Evolutionary conservation across 306 rosid species (phyloP).

Genomic region (Spatholobus suberectus): DNA sequence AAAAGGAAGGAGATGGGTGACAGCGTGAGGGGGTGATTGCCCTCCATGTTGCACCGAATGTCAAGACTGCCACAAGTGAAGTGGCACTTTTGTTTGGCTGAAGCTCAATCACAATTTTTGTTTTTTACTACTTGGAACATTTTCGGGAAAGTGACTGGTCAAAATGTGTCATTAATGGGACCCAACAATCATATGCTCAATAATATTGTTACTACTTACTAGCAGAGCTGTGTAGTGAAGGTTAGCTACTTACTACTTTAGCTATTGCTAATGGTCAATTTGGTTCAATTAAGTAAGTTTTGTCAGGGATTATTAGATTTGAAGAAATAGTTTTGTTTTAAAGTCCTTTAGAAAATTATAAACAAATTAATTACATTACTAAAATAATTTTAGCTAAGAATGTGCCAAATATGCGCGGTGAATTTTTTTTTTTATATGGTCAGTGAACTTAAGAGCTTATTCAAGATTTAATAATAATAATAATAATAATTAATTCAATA

Average conservation of each 20-base stretch:
- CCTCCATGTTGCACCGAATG: slow-evolving; percentile 39
- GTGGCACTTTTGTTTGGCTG: neutral
- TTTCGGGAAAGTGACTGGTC: slow-evolving; percentile 40
- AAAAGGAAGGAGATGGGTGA: slow-evolving; percentile 44
- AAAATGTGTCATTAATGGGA: slow-evolving; percentile 36
- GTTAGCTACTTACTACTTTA: neutral
- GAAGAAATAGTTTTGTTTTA: neutral
- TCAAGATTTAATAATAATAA: too few relatives aligned
- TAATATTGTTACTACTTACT: neutral
- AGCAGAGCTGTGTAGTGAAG: neutral
- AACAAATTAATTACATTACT: too few relatives aligned
- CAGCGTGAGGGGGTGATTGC: slow-evolving; percentile 42
- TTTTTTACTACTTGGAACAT: neutral
- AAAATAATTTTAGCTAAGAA: too few relatives aligned
- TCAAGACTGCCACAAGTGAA: slow-evolving; percentile 40
- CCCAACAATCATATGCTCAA: slow-evolving; percentile 24
- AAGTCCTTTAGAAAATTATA: too few relatives aligned
- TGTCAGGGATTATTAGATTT: neutral
- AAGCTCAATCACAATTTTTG: neutral
- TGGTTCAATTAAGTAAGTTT: neutral
- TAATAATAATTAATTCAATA: too few relatives aligned
- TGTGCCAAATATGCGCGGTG: too few relatives aligned
- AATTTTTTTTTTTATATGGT: too few relatives aligned
- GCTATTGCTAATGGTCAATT: neutral
- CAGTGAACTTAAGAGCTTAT: too few relatives aligned